Conservation (phyloP, 1,284 basidiomycete genomes). For the Boletus coffeatus region DNA sequence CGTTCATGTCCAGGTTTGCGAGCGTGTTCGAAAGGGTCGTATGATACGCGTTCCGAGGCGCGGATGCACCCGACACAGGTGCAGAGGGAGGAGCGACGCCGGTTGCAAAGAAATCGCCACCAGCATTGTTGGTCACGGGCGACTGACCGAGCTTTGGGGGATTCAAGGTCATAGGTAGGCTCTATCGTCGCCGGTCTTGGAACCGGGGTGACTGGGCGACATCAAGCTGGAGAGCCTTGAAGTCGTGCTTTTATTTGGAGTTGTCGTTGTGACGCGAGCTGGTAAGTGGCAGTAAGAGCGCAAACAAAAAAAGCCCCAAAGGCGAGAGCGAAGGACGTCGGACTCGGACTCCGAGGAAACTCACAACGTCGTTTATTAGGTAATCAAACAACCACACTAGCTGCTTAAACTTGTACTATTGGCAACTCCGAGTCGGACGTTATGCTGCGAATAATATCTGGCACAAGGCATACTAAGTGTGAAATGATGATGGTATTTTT, state of each 20-base stretch:
- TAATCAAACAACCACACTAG: conserved; percentile 11
- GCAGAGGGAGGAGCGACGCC: conserved; percentile 36
- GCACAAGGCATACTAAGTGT: no score
- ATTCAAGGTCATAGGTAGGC: conserved; percentile 52
- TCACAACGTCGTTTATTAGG: conserved; percentile 14
- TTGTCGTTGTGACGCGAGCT: conserved; percentile 29
- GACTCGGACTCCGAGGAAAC: conserved; percentile 13
- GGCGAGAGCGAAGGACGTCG: background rate
- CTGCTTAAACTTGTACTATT: no score
- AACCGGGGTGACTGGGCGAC: conserved; percentile 40
- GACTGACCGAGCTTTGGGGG: conserved; percentile 43
- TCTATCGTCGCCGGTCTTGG: conserved; percentile 34
- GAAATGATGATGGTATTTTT: no score
- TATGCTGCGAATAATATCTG: no score
- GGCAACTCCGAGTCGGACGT: no score
- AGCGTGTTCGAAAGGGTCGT: conserved; percentile 69
- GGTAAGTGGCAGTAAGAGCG: conserved; percentile 2
- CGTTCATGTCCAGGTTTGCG: conserved; percentile 68
- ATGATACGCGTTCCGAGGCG: conserved; percentile 60
- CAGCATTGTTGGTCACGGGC: conserved; percentile 34
- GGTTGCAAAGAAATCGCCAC: conserved; percentile 36
- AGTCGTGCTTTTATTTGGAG: conserved; percentile 71
- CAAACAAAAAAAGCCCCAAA: background rate
- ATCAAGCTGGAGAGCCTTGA: conserved; percentile 68
- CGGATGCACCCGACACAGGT: conserved; percentile 36